Conservation (phyloP, 495 filamentous ascomycete species). For the Xylaria scruposa region DNA sequence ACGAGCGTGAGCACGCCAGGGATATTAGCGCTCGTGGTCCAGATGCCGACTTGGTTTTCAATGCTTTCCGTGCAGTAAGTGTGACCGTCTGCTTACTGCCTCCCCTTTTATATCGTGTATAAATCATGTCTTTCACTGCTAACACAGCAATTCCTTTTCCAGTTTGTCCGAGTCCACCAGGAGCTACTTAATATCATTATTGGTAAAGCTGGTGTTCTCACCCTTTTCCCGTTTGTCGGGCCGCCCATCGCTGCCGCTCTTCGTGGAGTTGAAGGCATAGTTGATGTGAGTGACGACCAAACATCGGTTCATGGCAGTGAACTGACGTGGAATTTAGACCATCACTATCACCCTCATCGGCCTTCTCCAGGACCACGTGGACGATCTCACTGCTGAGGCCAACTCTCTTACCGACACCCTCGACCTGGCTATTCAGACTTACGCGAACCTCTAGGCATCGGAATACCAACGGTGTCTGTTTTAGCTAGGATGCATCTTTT, state of each 20-base stretch:
- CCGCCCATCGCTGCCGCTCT: slow-evolving; percentile 29
- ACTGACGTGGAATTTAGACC: slow-evolving; percentile 21
- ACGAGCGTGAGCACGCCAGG: slow-evolving; percentile 13
- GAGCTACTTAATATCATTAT: slow-evolving; percentile 43
- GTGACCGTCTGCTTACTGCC: not conserved
- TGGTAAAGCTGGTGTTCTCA: slow-evolving; percentile 36
- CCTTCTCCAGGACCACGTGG: slow-evolving; percentile 16
- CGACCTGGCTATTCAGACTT: slow-evolving; percentile 22
- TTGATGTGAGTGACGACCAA: slow-evolving; percentile 32
- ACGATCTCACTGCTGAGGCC: slow-evolving; percentile 11
- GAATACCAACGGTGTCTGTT: not conserved
- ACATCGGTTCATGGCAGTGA: not conserved
- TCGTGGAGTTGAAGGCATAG: slow-evolving; percentile 28
- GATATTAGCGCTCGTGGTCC: slow-evolving; percentile 16
- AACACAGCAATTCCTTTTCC: not conserved
- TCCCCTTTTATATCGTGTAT: not conserved
- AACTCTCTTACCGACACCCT: slow-evolving; percentile 28
- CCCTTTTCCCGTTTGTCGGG: slow-evolving; percentile 33
- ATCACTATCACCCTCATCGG: slow-evolving; percentile 29
- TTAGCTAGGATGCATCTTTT: not conserved
- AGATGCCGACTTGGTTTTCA: slow-evolving; percentile 29
- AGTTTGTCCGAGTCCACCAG: slow-evolving; percentile 44
- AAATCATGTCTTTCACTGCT: not conserved
- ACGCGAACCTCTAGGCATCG: slow-evolving; percentile 12
- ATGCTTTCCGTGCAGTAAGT: slow-evolving; percentile 34